Evolutionary conservation across 345 rosid species (phyloP), one percentile per base, ranked within the genome.

Genomic region (Arabidopsis arenosa): DNA sequence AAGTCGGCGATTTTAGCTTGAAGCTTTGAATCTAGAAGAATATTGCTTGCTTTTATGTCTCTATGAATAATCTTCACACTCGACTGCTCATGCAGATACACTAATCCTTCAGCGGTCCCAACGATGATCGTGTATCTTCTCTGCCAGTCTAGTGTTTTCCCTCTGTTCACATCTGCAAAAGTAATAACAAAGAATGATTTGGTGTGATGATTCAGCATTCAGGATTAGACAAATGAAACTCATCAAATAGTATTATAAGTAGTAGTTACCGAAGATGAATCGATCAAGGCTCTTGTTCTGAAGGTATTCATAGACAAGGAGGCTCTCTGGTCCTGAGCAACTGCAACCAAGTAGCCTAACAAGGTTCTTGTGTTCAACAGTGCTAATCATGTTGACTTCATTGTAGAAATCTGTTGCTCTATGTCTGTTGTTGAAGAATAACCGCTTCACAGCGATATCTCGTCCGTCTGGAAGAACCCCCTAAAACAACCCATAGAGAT

Each of bases 291-390:
- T 95, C 83, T 75, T 90, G 85, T 92, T 90, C 7, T 85, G 83
- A 40, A 92, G 87, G 73, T 78, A 92, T 77, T 95, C 97, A 56
- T 95, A 92, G 77, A 95, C 93, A 0, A 92, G 97, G 39, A 95
- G 97, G 71, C 96, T 95, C 83, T 95, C 99, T 36, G 97, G 96
- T 72, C 97, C 96, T 2, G 99, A 81, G 64, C 97, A 90, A 79
- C 93, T 88, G 80, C 97, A 92, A 58, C 99, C 99, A 63, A 92
- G 80, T 23, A 95, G 79, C 64, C 99, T 82, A 37, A 95, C 99
- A 43, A 94, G 90, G 74, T 94, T 94, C 81, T 86, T 92, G 84
- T 94, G 99, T 63, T 95, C 97, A 62, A 88, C 90, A 5, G 84
- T 82, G 77, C 97, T 89, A 47, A 92, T 92, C 63, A 95, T 92